Base-by-base conservation (phyloP, 352 stramenopile species). In the Nothophytophthora sp. region DNA sequence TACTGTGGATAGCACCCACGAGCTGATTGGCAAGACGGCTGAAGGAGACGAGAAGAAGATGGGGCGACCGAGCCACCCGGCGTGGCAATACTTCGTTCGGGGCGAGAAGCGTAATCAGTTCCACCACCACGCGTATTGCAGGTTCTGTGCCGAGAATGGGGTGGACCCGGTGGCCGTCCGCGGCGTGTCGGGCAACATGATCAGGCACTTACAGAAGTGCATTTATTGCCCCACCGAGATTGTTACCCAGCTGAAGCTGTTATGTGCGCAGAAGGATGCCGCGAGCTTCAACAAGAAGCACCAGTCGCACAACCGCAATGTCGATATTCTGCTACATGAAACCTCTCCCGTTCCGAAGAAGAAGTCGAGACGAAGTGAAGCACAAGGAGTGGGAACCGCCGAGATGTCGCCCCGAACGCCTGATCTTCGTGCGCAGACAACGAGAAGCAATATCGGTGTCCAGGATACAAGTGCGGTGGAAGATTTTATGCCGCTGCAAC, bases 171-270 rank as follows among this genome's bases (percentile, higher is more conserved):
- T 67, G 34, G 61, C 70, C 4, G 55, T 92, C 5, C 72, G 81
- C 18, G 81, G 83, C 28, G 83, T 92, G 24, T 91, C 79, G 28
- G 78, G 75, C 18, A 90, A 94, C 38, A 94, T 92, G 83, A 92
- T 94, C 42, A 73, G 79, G 13, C 83, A 94, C 49, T 51, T 92
- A 50, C 76, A 94, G 39, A 86, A 89, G 36, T 94, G 83, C 58
- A 43, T 78, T 3, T 90, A 88, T 51, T 92, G 81, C 20, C 83
- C 83, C 11, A 37, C 73, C 16, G 76, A 88, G 15, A 72, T 86
- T 22, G 76, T 94, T 16, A 70, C 67, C 11, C 76, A 90, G 55
- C 58, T 94, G 18, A 76, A 83, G 11, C 50, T 77, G 41, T 25
- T 88, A 0, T 89, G 80, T 32, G 82, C 80, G 12, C 80, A 89